Base-by-base conservation (phyloP, 768 basidiomycete genomes). In the Podaxis sp. region DNA sequence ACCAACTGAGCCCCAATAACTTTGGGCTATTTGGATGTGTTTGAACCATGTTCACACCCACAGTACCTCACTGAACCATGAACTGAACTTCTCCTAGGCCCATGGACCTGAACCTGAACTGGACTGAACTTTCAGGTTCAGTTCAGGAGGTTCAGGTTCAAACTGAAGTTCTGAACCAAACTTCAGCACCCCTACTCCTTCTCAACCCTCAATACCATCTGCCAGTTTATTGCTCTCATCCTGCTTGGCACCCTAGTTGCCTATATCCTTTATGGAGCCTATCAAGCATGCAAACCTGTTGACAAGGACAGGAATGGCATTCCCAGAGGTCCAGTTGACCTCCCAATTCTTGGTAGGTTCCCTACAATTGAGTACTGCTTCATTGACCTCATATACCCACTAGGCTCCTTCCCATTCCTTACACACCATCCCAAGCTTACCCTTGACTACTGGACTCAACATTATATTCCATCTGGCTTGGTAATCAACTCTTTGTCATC, bases 401-500 rank as follows among this genome's bases (percentile, higher is more conserved):
- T 38, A 76, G 74, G 75, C 20, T 74, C 74, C 2, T 78, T 77
- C 53, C 74, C 76, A 7, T 79, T 75, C 69, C 71, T 81, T 24
- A 75, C 75, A 4, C 60, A 73, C 11, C 80, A 78, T 44, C 80
- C 82, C 4, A 81, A 82, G 68, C 72, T 77, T 30, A 74, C 73
- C 0, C 71, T 82, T 17, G 73, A 78, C 58, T 58, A 67, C 40
- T 82, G 81, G 81, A 73, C 77, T 1, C 75, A 76, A 61, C 78
- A 0, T 60, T 83, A 11, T 82, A 77, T 65, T 82, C 81, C 5
- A 64, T 83, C 55, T 79, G 75, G 74, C 73, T 83, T 20, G 82
- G 82, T 20, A 76, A 78, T 61, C 81, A 81, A 63, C 77, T 81
- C 22, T 79, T 81, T 65, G 74, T 83, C 52, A 70, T 81, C 46